These are phyloP conservation scores for Botrytis fabae DNA, from an alignment of 2,329 filamentous ascomycete genomes.

Conservation along the genomic window DNA sequence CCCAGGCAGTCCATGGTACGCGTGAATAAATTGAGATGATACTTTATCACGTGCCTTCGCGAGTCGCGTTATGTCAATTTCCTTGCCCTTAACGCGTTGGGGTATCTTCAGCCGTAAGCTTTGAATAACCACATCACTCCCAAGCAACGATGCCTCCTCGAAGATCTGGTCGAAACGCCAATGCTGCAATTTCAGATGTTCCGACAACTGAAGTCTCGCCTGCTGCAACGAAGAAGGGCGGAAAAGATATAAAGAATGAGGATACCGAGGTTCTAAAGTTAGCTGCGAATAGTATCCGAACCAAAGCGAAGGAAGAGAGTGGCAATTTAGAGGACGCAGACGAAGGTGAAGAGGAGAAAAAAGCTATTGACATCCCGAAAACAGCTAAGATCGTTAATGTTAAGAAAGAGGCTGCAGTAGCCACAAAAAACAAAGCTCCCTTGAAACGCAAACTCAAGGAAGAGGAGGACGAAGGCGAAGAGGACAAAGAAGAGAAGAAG, in stretches of 20 bases:
- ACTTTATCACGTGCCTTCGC: constrained; percentile 3
- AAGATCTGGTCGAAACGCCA: constrained; percentile 31
- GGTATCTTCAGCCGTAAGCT: not conserved
- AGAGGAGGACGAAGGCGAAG: constrained; percentile 32
- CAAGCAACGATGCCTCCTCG: constrained; percentile 34
- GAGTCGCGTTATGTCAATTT: not conserved
- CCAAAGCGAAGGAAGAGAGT: not conserved
- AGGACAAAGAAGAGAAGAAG: constrained; percentile 29
- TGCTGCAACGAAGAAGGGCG: constrained; percentile 26
- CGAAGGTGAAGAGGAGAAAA: not conserved
- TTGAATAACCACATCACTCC: not conserved
- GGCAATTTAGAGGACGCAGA: not conserved
- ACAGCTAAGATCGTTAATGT: not conserved
- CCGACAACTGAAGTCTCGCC: constrained; percentile 16
- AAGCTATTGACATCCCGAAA: not conserved
- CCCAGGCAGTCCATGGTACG: not conserved
- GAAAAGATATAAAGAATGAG: constrained; percentile 29
- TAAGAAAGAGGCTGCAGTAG: not conserved
- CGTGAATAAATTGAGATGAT: not conserved
- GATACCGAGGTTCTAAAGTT: constrained; percentile 12
- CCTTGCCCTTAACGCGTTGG: not conserved
- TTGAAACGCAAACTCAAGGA: constrained; percentile 37
- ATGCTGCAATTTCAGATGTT: constrained; percentile 14
- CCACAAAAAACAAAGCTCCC: constrained; percentile 28
- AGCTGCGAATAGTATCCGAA: not conserved